These are phyloP conservation scores for Inosperma sp. DNA, from an alignment of 768 basidiomycete genomes.

Conservation along the genomic window DNA sequence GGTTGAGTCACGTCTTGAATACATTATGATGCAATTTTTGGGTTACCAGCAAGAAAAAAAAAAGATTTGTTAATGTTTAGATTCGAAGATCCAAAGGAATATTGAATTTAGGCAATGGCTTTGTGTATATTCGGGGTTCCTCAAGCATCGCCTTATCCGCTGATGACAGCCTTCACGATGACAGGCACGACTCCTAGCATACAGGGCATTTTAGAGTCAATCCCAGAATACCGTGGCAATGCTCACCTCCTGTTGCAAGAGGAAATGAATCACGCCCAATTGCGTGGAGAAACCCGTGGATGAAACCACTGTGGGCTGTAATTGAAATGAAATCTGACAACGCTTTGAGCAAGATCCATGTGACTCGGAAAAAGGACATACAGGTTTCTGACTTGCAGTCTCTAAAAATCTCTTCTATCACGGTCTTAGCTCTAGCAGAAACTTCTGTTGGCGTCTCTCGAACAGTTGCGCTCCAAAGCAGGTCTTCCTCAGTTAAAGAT, in stretches of 20 bases:
- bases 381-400: constrained; percentile 24
- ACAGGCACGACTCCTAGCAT: neutral
- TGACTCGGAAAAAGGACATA: neutral
- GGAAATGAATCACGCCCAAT: constrained; percentile 42
- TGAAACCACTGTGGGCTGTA: constrained; percentile 62
- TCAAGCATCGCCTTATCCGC: no score
- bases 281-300: constrained; percentile 48
- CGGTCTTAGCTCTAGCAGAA: constrained; percentile 42
- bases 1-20: no score
- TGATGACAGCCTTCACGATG: constrained; percentile 2
- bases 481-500: constrained; percentile 59
- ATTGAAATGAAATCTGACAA: constrained; percentile 60
- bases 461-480: constrained; percentile 49
- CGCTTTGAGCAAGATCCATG: neutral
- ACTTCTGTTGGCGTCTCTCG: constrained; percentile 51
- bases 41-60: no score
- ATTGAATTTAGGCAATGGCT: no score
- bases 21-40: no score
- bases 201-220: neutral
- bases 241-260: constrained; percentile 59
- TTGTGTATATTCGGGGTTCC: no score
- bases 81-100: no score
- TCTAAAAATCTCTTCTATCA: constrained; percentile 54
- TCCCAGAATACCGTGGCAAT: neutral
- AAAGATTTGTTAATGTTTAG: no score